Conservation (phyloP, 2,329 filamentous ascomycete genomes). For the Fusarium circinatum region DNA sequence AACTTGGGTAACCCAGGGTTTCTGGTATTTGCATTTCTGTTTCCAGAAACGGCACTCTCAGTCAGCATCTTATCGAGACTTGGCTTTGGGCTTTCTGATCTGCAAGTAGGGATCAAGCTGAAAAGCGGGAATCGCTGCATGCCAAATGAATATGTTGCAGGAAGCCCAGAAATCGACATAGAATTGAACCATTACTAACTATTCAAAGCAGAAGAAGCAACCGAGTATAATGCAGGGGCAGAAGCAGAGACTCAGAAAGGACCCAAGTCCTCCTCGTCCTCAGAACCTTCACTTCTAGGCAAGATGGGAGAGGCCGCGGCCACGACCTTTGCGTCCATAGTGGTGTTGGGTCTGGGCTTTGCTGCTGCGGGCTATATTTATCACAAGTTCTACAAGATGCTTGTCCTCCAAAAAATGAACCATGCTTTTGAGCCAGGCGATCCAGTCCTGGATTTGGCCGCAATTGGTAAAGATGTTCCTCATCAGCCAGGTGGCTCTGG, state of each 20-base stretch:
- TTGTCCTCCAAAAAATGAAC: conserved; percentile 92
- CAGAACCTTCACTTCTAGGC: conserved; percentile 54
- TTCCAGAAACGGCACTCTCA: not conserved
- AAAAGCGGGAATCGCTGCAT: not conserved
- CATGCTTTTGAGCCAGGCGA: conserved; percentile 93
- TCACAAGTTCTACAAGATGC: conserved; percentile 86
- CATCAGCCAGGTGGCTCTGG: conserved; percentile 53
- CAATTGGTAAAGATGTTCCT: conserved; percentile 67
- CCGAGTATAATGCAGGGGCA: not conserved
- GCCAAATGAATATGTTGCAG: not conserved
- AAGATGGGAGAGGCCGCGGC: conserved; percentile 80
- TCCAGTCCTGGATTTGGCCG: conserved; percentile 84
- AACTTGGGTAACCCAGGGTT: not conserved
- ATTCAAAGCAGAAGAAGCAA: conserved; percentile 14
- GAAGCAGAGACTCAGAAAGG: not conserved
- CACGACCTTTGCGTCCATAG: conserved; percentile 79
- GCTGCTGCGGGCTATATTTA: conserved; percentile 78
- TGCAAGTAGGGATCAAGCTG: not conserved
- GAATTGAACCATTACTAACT: conserved; percentile 14
- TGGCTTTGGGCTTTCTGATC: not conserved
- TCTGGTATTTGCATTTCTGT: not conserved
- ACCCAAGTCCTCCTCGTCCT: conserved; percentile 10
- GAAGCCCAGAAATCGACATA: not conserved
- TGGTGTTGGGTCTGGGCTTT: conserved; percentile 74
- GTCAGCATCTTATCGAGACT: not conserved